Evolutionary conservation across 2,329 filamentous ascomycete species (phyloP).

Genomic region (Cladosporium sp.): DNA sequence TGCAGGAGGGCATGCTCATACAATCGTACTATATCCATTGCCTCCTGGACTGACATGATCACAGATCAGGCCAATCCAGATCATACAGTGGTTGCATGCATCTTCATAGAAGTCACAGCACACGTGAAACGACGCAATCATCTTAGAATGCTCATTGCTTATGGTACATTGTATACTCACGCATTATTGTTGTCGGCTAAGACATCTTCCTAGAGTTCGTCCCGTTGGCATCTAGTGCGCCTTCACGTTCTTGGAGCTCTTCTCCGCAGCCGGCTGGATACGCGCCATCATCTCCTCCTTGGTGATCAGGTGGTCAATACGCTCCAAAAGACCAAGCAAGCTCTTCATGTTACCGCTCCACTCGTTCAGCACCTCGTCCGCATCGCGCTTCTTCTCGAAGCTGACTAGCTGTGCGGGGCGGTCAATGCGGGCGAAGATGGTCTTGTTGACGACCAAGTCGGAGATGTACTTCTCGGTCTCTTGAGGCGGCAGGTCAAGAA

Average conservation of each 20-base stretch:
- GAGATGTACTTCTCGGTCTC: constrained; percentile 99
- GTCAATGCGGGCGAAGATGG: constrained; percentile 96
- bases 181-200: constrained; percentile 1
- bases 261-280: constrained; percentile 69
- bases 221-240: constrained; percentile 7
- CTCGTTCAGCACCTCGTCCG: constrained; percentile 95
- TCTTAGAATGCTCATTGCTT: constrained; percentile 13
- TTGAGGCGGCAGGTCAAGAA: constrained; percentile 88
- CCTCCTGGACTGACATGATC: too few species aligned
- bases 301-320: constrained; percentile 96
- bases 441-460: constrained; percentile 95
- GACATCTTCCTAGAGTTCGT: background rate
- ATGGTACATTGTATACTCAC: constrained; percentile 20
- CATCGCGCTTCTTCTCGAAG: constrained; percentile 92
- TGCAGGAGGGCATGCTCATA: background rate
- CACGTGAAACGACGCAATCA: background rate
- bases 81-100: background rate
- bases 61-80: background rate
- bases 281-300: constrained; percentile 99
- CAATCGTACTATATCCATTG: background rate
- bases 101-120: background rate
- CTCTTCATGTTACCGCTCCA: constrained; percentile 99
- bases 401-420: constrained; percentile 86
- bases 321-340: constrained; percentile 77
- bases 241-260: constrained; percentile 38